These are phyloP conservation scores for Colletotrichum shisoi DNA, from an alignment of 2,329 filamentous ascomycete species.

Conservation along the genomic window DNA sequence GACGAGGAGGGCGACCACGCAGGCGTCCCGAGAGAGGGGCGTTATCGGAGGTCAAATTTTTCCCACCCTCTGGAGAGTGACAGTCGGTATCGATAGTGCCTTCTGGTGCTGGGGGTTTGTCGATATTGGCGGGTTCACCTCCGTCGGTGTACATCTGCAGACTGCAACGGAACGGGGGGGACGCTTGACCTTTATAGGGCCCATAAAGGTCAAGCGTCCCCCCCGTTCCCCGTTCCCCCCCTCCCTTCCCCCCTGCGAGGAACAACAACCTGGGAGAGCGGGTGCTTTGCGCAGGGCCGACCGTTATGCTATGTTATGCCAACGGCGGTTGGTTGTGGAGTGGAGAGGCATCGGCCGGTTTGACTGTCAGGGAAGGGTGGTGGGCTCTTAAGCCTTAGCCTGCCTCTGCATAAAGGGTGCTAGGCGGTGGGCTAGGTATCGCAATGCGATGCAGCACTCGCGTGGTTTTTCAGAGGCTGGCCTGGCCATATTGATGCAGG, in stretches of 20 bases:
- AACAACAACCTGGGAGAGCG: slow-evolving; percentile 4
- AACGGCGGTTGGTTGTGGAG: background rate
- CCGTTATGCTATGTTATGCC: background rate
- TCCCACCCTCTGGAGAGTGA: background rate
- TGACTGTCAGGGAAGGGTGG: background rate
- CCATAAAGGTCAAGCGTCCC: too few species aligned
- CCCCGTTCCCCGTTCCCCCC: background rate
- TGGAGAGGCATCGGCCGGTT: background rate
- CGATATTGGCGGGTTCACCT: slow-evolving; percentile 10
- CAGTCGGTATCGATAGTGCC: background rate
- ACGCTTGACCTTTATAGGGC: too few species aligned
- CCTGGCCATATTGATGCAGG: slow-evolving; percentile 1
- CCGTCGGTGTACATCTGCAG: slow-evolving; percentile 12
- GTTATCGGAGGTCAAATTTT: slow-evolving; percentile 12
- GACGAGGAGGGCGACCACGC: background rate
- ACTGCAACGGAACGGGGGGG: too few species aligned
- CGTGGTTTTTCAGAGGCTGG: background rate
- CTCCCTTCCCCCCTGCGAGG: background rate
- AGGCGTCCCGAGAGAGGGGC: slow-evolving; percentile 7
- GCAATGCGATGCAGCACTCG: background rate
- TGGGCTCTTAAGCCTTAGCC: background rate
- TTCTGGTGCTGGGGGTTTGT: slow-evolving; percentile 2
- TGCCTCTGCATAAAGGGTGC: background rate
- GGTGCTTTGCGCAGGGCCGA: slow-evolving; percentile 3
- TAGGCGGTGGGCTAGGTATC: slow-evolving; percentile 1